A percentile compares a stretch with the other conserved stretches of the same genome.
Conservation (phyloP, 1,139 yeast genomes). For the Lodderomyces pseudojiufengensis region DNA sequence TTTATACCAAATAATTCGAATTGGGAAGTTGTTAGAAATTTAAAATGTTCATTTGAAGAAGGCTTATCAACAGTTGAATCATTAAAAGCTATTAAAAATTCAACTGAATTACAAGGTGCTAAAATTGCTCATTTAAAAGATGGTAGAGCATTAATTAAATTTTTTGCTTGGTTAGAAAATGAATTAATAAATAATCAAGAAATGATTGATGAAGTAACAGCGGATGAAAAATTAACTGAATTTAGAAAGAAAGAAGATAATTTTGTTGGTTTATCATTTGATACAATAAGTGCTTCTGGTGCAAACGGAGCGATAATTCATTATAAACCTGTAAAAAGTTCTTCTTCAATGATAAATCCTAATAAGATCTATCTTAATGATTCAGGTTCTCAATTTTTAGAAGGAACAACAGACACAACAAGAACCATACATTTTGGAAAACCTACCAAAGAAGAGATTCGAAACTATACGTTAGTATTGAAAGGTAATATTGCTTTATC, state of each 20-base stretch:
- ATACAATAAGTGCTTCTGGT: constrained; percentile 90
- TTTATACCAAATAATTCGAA: constrained; percentile 66
- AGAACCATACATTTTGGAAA: constrained; percentile 80
- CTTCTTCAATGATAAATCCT: constrained; percentile 68
- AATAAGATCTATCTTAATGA: constrained; percentile 80
- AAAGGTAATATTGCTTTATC: constrained; percentile 89
- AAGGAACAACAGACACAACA: constrained; percentile 96
- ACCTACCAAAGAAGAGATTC: constrained; percentile 65
- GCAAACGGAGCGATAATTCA: constrained; percentile 92
- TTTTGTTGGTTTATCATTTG: constrained; percentile 83
- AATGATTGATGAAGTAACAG: constrained; percentile 73
- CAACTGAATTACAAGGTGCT: constrained; percentile 71
- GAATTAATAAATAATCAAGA: constrained; percentile 52
- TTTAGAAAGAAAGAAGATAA: constrained; percentile 60
- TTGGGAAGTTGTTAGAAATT: constrained; percentile 72
- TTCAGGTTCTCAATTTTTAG: constrained; percentile 90
- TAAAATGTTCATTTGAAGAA: constrained; percentile 39
- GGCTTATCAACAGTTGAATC: constrained; percentile 64
- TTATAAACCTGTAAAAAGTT: constrained; percentile 61
- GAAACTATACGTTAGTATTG: constrained; percentile 82
- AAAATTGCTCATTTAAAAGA: constrained; percentile 78
- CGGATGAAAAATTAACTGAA: constrained; percentile 64
- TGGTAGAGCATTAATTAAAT: constrained; percentile 76
- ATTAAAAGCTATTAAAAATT: constrained; percentile 77
- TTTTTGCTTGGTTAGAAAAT: constrained; percentile 84